Evolutionary conservation across 2,329 filamentous ascomycete species (phyloP).

Genomic region (Geoglossum cookeanum): DNA sequence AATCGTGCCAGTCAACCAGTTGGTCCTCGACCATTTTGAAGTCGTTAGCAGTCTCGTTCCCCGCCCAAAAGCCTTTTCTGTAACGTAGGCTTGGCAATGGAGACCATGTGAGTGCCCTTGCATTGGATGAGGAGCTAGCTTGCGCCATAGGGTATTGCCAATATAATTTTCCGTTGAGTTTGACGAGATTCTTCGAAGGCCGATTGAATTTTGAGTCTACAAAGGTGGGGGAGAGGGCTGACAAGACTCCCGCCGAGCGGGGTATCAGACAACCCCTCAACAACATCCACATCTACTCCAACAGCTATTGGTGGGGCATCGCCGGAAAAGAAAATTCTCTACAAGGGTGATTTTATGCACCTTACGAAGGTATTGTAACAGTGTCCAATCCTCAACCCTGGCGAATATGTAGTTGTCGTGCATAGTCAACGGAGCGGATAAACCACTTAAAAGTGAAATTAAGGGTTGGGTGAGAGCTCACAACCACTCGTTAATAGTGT

Average conservation of each 20-base stretch:
- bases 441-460: not conserved
- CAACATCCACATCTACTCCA: not conserved
- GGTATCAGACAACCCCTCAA: not conserved
- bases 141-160: not conserved
- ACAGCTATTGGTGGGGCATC: not conserved
- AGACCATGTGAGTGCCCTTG: not conserved
- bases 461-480: not conserved
- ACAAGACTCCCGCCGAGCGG: not conserved
- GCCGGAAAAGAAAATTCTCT: not conserved
- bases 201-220: too few relatives aligned
- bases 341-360: not conserved
- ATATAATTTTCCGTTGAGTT: not conserved
- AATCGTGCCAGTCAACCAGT: not conserved
- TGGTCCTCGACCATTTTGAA: not conserved
- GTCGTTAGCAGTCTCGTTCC: not conserved
- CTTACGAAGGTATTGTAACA: not conserved
- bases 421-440: not conserved
- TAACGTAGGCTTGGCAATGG: not conserved
- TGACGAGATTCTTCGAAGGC: too few relatives aligned
- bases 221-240: not conserved
- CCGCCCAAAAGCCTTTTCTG: not conserved
- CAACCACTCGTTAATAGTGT: not conserved
- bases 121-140: not conserved
- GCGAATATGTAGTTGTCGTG: not conserved
- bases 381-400: not conserved